phyloP scores from a whole-genome alignment of 2,329 filamentous ascomycete species.

The Coniochaeta prunicola region DNA sequence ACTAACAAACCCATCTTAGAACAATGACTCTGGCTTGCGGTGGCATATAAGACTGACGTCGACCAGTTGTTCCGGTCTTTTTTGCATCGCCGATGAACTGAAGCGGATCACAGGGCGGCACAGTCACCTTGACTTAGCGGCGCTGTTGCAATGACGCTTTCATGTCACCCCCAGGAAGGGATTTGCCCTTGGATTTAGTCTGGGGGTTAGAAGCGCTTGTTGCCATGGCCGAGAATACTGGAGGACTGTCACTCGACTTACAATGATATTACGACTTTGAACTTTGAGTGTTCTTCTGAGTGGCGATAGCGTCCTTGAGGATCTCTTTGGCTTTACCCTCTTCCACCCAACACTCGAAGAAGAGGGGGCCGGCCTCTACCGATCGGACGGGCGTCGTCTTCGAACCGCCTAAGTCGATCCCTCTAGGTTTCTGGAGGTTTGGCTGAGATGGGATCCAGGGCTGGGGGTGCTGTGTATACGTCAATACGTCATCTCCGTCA shows the following conservation, averaged over 20 bases:
- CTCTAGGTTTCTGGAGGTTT: conserved; percentile 30
- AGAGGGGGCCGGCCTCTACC: conserved; percentile 50
- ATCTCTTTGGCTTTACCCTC: conserved; percentile 38
- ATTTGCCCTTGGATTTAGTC: too few species aligned
- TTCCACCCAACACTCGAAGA: conserved; percentile 62
- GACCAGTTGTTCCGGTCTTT: too few species aligned
- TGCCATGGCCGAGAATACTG: neutral
- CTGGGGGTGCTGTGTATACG: conserved; percentile 42
- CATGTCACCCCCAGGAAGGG: too few species aligned
- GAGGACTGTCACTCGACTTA: neutral
- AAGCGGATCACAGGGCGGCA: too few species aligned
- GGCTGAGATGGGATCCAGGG: conserved; percentile 52
- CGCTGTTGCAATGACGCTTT: too few species aligned
- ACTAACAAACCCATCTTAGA: too few species aligned
- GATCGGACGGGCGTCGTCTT: conserved; percentile 43
- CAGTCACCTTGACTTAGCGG: too few species aligned
- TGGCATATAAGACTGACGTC: too few species aligned
- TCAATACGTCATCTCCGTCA: neutral
- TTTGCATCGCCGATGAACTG: too few species aligned
- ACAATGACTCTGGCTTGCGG: too few species aligned
- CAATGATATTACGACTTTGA: neutral
- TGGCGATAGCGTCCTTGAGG: neutral
- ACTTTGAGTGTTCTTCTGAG: neutral
- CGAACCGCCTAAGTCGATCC: conserved; percentile 26
- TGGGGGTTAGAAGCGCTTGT: too few species aligned